Percentiles rank a stretch among this genome's conserved stretches.
These are phyloP conservation scores for Diaporthe sp. DNA, from an alignment of 2,329 filamentous ascomycete genomes.

Conservation along the genomic window DNA sequence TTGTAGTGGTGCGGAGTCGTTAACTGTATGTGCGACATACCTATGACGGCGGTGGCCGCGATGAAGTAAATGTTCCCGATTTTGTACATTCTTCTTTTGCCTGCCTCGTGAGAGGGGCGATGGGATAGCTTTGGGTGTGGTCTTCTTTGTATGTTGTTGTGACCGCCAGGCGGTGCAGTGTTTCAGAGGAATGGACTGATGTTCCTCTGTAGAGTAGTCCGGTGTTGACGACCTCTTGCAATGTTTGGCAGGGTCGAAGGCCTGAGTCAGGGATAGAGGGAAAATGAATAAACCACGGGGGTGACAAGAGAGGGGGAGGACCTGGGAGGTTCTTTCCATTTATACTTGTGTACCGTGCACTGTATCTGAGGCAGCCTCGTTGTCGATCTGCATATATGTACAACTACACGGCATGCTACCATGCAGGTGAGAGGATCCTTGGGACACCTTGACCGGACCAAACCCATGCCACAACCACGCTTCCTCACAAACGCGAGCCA, in stretches of 20 bases:
- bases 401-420: not conserved
- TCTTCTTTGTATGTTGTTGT: not conserved
- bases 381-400: conserved; percentile 7
- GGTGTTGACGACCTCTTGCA: conserved; percentile 6
- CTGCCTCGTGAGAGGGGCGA: conserved; percentile 5
- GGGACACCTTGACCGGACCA: conserved; percentile 7
- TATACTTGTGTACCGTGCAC: conserved; percentile 31
- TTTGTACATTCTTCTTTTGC: conserved; percentile 36
- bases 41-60: conserved; percentile 58
- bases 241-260: not conserved
- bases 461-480: not conserved
- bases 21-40: too few species aligned
- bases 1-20: too few species aligned
- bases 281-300: not conserved
- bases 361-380: conserved; percentile 19
- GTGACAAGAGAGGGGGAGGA: not conserved
- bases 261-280: conserved; percentile 1
- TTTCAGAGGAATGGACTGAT: not conserved
- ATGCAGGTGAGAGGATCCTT: conserved; percentile 1
- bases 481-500: not conserved
- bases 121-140: not conserved
- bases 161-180: conserved; percentile 12
- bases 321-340: conserved; percentile 30
- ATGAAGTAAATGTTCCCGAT: conserved; percentile 59
- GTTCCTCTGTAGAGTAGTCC: not conserved